Evolutionary conservation across 192 early-diverging fungal species (phyloP).

Genomic region (Oehlia diaphana): DNA sequence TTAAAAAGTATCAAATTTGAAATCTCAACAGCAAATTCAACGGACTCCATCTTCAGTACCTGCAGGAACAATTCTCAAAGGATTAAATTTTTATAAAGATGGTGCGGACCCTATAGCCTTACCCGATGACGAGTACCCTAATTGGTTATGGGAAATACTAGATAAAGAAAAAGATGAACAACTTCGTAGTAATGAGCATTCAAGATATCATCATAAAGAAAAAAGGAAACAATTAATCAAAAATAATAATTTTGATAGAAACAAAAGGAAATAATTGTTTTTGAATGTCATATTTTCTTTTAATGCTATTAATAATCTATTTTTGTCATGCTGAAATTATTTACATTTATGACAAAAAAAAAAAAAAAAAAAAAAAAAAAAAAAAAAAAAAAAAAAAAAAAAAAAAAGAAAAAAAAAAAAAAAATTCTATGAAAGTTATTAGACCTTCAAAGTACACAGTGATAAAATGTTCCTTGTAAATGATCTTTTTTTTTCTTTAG

Average conservation of each 20-base stretch:
- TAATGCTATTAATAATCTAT: background rate
- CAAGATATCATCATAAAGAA: background rate
- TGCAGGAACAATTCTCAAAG: conserved; percentile 82
- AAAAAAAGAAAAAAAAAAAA: no score
- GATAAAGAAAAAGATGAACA: conserved; percentile 37
- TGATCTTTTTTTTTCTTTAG: background rate
- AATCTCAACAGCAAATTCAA: background rate
- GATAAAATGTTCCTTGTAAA: background rate
- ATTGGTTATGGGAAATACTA: conserved; percentile 90
- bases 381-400: no score
- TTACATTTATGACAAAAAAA: background rate
- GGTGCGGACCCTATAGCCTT: conserved; percentile 83
- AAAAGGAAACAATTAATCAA: background rate
- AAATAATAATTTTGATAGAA: conserved; percentile 28
- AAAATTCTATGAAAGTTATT: no score
- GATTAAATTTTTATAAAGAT: conserved; percentile 82
- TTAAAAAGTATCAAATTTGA: background rate
- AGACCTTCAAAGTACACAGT: no score
- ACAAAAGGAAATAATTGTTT: conserved; percentile 17
- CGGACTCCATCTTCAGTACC: conserved; percentile 53
- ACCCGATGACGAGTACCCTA: conserved; percentile 84
- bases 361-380: no score
- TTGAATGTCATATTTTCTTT: background rate
- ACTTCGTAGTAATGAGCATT: background rate
- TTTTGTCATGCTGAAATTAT: background rate